A percentile compares a stretch with the other conserved stretches of the same genome.
phyloP scores from a whole-genome alignment of 23 red algal genomes.

The Chondrus crispus region DNA sequence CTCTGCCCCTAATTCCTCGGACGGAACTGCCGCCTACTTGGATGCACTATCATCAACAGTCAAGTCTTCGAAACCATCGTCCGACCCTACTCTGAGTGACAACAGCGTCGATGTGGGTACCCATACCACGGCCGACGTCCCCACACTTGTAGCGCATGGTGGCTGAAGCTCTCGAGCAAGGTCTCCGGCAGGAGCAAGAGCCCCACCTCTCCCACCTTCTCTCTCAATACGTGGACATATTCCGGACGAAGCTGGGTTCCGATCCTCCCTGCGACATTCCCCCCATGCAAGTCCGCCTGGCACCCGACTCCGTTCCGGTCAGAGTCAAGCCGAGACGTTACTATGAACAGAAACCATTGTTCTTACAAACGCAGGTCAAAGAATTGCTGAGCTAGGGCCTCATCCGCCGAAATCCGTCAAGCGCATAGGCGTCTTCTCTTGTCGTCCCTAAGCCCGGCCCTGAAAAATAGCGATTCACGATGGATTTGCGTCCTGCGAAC shows the following conservation, averaged over 20 bases:
- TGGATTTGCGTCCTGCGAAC: slow-evolving; percentile 1
- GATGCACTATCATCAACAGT: too few relatives aligned
- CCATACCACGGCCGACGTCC: too few relatives aligned
- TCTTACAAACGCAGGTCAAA: not conserved
- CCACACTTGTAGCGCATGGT: not conserved
- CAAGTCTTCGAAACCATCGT: too few relatives aligned
- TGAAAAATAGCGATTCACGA: not conserved
- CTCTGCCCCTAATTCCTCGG: too few relatives aligned
- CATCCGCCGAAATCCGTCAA: not conserved
- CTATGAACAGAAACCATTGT: not conserved
- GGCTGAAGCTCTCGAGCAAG: not conserved
- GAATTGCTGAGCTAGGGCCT: not conserved
- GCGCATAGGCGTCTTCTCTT: not conserved
- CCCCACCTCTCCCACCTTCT: not conserved
- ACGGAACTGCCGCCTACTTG: too few relatives aligned
- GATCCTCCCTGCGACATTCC: not conserved
- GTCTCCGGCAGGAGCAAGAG: not conserved
- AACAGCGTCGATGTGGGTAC: too few relatives aligned
- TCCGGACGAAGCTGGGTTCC: slow-evolving; percentile 9
- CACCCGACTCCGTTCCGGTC: not conserved
- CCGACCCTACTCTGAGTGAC: too few relatives aligned
- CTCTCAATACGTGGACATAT: not conserved
- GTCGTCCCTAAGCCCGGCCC: not conserved
- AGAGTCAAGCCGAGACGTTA: not conserved
- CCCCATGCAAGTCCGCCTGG: not conserved